phyloP scores from a whole-genome alignment of 2,329 filamentous ascomycete genomes.

The Trichoderma lentiforme region DNA sequence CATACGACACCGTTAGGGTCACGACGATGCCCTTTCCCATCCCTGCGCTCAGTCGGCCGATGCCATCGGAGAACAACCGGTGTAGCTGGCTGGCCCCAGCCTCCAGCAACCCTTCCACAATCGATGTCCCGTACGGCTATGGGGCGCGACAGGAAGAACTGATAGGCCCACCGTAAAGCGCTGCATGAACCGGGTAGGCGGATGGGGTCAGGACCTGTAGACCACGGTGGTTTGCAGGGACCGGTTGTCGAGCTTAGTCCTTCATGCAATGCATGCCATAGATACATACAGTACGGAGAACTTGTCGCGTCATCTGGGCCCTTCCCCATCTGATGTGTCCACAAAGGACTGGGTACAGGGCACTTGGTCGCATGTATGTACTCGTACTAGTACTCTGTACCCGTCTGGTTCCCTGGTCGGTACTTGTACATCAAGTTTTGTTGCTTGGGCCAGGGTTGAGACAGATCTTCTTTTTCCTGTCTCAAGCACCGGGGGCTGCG shows the following conservation, averaged over 20 bases:
- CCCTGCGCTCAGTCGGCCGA: slow-evolving; percentile 7
- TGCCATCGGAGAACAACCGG: background rate
- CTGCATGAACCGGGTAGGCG: slow-evolving; percentile 19
- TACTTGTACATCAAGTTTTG: background rate
- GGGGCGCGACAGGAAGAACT: background rate
- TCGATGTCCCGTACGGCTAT: background rate
- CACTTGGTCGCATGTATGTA: background rate
- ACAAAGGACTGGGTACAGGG: background rate
- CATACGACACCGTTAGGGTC: background rate
- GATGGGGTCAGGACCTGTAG: slow-evolving; percentile 9
- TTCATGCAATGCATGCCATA: slow-evolving; percentile 27
- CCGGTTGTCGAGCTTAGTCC: slow-evolving; percentile 20
- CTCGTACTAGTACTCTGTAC: background rate
- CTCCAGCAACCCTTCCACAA: background rate
- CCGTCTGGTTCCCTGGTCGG: background rate
- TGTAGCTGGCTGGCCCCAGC: background rate
- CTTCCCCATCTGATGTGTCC: slow-evolving; percentile 13
- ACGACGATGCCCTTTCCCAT: background rate
- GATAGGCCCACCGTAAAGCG: slow-evolving; percentile 12
- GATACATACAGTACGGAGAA: slow-evolving; percentile 17
- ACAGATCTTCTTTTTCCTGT: slow-evolving; percentile 6
- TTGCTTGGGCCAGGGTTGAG: background rate
- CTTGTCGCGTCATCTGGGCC: slow-evolving; percentile 14
- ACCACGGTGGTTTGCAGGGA: slow-evolving; percentile 17
- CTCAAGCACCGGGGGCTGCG: background rate